Percentiles rank a stretch among this genome's conserved stretches.
These are phyloP conservation scores for Suillus paluster DNA, from an alignment of 768 basidiomycete species.

Conservation along the genomic window DNA sequence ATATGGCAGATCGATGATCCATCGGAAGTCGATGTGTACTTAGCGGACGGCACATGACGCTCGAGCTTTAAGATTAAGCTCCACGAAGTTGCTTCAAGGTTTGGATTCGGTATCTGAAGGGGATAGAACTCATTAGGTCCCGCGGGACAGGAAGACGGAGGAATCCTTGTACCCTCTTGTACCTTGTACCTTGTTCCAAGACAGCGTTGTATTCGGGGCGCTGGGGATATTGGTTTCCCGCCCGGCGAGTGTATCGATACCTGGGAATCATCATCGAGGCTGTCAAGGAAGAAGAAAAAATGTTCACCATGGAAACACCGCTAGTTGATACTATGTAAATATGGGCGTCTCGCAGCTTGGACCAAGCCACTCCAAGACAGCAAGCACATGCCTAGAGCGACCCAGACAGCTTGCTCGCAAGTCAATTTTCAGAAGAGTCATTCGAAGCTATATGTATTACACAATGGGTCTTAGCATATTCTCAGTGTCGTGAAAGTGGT, in stretches of 20 bases:
- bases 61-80: not conserved
- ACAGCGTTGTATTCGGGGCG: not conserved
- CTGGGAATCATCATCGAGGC: not conserved
- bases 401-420: not conserved
- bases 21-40: not conserved
- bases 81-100: not conserved
- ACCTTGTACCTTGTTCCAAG: constrained; percentile 1
- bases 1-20: not conserved
- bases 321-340: not conserved
- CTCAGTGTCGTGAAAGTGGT: not conserved
- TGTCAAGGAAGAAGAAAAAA: not conserved
- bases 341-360: not conserved
- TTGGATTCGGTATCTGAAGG: not conserved
- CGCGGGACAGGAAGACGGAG: not conserved
- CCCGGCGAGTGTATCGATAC: not conserved
- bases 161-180: not conserved
- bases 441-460: not conserved
- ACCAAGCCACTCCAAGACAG: not conserved
- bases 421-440: not conserved
- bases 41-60: not conserved
- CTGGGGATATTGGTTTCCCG: not conserved
- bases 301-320: constrained; percentile 2
- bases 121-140: not conserved
- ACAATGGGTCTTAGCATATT: not conserved
- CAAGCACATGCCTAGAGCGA: not conserved